Percentiles rank a stretch among this genome's conserved stretches.
These are phyloP conservation scores for Mycena metata DNA, from an alignment of 768 basidiomycete genomes.

Conservation along the genomic window DNA sequence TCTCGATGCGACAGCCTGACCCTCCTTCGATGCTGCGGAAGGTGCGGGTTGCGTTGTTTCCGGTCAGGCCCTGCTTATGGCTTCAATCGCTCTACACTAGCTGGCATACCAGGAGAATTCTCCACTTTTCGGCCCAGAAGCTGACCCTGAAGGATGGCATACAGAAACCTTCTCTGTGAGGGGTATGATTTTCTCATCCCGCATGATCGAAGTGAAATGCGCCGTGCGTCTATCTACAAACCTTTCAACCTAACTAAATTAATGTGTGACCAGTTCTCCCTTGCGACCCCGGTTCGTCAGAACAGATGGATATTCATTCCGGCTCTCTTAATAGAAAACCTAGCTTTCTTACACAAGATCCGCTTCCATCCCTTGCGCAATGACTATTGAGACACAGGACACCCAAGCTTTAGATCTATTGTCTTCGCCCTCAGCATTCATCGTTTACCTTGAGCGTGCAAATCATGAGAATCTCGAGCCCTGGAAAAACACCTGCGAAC, in stretches of 20 bases:
- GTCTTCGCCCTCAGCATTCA: slow-evolving; percentile 19
- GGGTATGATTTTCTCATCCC: slow-evolving; percentile 33
- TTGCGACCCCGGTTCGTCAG: slow-evolving; percentile 33
- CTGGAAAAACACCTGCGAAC: slow-evolving; percentile 12
- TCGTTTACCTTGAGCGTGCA: slow-evolving; percentile 34
- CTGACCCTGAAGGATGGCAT: slow-evolving; percentile 34
- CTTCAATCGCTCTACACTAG: not conserved
- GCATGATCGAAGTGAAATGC: slow-evolving; percentile 29
- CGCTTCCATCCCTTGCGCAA: slow-evolving; percentile 27
- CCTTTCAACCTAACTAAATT: not conserved
- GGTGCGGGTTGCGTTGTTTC: not conserved
- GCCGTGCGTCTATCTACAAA: slow-evolving; percentile 7
- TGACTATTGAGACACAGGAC: slow-evolving; percentile 30
- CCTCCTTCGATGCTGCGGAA: slow-evolving; percentile 25
- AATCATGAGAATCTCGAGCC: slow-evolving; percentile 13
- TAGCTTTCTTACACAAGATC: slow-evolving; percentile 36
- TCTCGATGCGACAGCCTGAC: slow-evolving; percentile 35
- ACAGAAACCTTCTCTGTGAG: slow-evolving; percentile 15
- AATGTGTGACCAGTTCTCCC: slow-evolving; percentile 24
- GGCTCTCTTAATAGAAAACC: not conserved
- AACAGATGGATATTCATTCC: not conserved
- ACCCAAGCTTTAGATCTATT: slow-evolving; percentile 33
- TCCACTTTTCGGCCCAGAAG: slow-evolving; percentile 32
- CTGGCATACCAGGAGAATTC: slow-evolving; percentile 37
- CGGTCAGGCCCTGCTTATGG: not conserved